Evolutionary conservation across 176 grass and related monocot genomes (phyloP).

Genomic region (Bothriochloa decipiens): DNA sequence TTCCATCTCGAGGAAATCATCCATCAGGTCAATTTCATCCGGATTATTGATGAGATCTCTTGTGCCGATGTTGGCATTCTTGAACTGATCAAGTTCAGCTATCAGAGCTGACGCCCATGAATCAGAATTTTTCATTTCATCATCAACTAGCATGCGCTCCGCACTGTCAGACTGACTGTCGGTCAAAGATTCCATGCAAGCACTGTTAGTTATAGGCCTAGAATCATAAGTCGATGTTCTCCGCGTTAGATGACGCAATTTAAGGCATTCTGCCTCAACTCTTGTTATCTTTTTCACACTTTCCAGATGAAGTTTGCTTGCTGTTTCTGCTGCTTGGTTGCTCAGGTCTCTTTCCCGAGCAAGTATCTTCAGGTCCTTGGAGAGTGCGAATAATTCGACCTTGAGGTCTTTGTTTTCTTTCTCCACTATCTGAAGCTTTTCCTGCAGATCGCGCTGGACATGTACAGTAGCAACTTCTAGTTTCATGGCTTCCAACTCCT

Average conservation of each 20-base stretch:
- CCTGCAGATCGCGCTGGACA: conserved; percentile 48
- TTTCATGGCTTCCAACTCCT: conserved; percentile 55
- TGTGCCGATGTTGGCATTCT: conserved; percentile 44
- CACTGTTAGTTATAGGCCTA: conserved; percentile 41
- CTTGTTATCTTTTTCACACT: conserved; percentile 80
- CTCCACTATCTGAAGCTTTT: conserved; percentile 58
- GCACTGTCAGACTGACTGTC: conserved; percentile 87
- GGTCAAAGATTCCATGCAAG: conserved; percentile 69
- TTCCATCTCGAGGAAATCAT: conserved; percentile 99
- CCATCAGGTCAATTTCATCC: conserved; percentile 88
- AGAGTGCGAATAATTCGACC: conserved; percentile 44
- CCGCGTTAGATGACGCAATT: conserved; percentile 52
- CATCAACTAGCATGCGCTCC: conserved; percentile 64
- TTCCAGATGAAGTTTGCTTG: conserved; percentile 90
- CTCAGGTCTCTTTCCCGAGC: conserved; percentile 80
- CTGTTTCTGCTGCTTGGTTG: conserved; percentile 90
- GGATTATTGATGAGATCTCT: conserved; percentile 58
- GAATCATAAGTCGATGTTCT: conserved; percentile 50
- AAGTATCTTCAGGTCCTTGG: conserved; percentile 64
- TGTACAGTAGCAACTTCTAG: conserved; percentile 19
- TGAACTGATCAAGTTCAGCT: conserved; percentile 83
- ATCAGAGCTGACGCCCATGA: conserved; percentile 83
- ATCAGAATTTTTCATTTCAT: conserved; percentile 72
- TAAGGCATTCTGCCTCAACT: conserved; percentile 85
- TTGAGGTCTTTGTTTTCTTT: conserved; percentile 80